These are phyloP conservation scores for Aphanomyces cochlioides DNA, from an alignment of 352 stramenopile species.

Conservation along the genomic window DNA sequence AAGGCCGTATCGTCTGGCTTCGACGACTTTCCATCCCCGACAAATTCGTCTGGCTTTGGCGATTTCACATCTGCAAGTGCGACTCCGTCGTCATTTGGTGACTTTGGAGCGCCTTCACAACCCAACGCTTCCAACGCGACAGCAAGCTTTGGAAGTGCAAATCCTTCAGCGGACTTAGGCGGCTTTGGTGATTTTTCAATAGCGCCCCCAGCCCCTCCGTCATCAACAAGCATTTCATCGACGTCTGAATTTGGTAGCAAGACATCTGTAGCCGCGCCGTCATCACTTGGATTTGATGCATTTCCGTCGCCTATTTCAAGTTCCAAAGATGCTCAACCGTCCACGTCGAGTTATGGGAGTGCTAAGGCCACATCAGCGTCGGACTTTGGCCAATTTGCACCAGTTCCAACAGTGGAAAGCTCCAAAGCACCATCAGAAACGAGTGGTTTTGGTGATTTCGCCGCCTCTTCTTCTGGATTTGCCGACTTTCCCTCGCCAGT, in stretches of 20 bases:
- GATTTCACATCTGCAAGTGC: neutral
- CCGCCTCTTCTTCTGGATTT: neutral
- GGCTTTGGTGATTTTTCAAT: neutral
- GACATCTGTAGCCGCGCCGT: neutral
- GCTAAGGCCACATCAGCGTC: neutral
- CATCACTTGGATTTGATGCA: neutral
- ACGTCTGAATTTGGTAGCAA: no score
- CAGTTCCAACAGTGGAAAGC: neutral
- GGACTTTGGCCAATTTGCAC: neutral
- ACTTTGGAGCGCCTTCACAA: neutral
- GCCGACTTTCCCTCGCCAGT: slow-evolving; percentile 12
- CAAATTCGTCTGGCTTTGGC: slow-evolving; percentile 5
- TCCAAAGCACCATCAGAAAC: neutral
- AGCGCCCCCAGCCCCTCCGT: neutral
- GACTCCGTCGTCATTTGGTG: neutral
- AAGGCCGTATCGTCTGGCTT: neutral
- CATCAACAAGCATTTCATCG: no score
- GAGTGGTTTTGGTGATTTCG: slow-evolving; percentile 4
- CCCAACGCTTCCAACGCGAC: neutral
- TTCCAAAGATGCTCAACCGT: no score
- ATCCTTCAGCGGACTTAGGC: neutral
- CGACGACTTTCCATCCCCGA: neutral
- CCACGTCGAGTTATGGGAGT: no score
- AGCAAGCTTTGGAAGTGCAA: neutral
- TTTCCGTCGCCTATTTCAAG: slow-evolving; percentile 17